Conservation (phyloP, 139 green algal genomes). For the Bryopsis sp. region DNA sequence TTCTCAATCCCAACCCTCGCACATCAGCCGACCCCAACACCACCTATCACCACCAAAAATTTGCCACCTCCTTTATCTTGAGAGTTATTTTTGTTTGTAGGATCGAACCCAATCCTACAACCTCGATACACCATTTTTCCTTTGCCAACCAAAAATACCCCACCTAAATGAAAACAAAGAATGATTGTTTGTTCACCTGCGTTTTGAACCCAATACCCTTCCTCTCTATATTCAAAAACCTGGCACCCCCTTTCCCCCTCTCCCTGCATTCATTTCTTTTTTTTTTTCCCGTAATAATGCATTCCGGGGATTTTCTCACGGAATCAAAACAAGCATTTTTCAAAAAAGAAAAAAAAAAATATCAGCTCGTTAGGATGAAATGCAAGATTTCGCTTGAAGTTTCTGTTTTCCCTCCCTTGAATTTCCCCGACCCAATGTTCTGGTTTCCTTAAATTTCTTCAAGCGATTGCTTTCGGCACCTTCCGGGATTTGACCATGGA, state of each 20-base stretch:
- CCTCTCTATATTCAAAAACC: background rate
- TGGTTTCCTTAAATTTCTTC: background rate
- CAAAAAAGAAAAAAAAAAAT: background rate
- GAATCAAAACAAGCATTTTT: background rate
- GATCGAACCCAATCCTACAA: background rate
- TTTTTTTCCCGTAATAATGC: background rate
- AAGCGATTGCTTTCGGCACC: background rate
- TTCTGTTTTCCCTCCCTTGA: no score
- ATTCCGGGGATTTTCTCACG: background rate
- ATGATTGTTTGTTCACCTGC: background rate
- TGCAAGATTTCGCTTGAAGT: background rate
- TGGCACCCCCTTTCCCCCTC: background rate
- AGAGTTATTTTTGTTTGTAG: background rate
- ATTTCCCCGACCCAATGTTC: background rate
- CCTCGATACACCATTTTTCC: background rate
- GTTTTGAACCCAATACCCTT: background rate
- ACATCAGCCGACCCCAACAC: background rate
- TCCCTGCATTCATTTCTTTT: background rate
- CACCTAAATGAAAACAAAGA: slow-evolving; percentile 4
- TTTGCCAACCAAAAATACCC: background rate
- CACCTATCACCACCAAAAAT: background rate
- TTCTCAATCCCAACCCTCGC: background rate
- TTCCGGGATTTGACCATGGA: slow-evolving; percentile 11
- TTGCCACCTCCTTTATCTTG: background rate
- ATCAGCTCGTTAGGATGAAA: background rate